Base-by-base conservation (phyloP, 192 early-diverging fungal species). In the Mortierella claussenii region DNA sequence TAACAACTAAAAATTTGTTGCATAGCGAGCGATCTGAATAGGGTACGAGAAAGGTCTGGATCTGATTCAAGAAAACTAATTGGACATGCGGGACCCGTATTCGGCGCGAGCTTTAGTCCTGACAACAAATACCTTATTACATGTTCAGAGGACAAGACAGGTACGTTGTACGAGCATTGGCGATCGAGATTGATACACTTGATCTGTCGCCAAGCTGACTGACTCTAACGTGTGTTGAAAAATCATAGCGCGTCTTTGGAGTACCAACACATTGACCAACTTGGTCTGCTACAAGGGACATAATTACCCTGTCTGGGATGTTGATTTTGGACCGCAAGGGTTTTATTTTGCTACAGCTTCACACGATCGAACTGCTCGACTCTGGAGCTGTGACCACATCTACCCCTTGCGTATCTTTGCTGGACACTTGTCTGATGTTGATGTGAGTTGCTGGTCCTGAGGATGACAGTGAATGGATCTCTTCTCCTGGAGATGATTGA, bases 301-400 rank as follows among this genome's bases (percentile, higher is more conserved):
- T 76, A 97, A 95, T 79, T 92, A 93, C 60, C 97, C 98, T 4
- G 82, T 99, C 6, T 99, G 97, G 95, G 97, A 99, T 81, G 93
- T 97, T 2, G 87, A 91, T 47, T 95, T 98, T 80, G 90, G 93
- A 18, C 92, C 93, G 1, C 87, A 90, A 55, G 96, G 97, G 17
- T 90, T 93, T 58, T 99, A 99, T 80, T 99, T 99, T 87, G 98
- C 94, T 4, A 98, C 96, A 3, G 94, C 94, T 0, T 94, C 93
- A 21, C 95, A 96, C 69, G 98, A 99, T 80, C 84, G 93, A 62
- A 99, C 97, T 0, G 94, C 98, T 27, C 83, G 97, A 37, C 83
- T 99, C 21, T 99, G 96, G 96, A 94, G 95, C 68, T 93, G 91
- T 64, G 98, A 99, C 71, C 96, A 97, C 63, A 95, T 98, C 37